These are phyloP conservation scores for Podila clonocystis DNA, from an alignment of 192 early-diverging fungal genomes.

Conservation along the genomic window DNA sequence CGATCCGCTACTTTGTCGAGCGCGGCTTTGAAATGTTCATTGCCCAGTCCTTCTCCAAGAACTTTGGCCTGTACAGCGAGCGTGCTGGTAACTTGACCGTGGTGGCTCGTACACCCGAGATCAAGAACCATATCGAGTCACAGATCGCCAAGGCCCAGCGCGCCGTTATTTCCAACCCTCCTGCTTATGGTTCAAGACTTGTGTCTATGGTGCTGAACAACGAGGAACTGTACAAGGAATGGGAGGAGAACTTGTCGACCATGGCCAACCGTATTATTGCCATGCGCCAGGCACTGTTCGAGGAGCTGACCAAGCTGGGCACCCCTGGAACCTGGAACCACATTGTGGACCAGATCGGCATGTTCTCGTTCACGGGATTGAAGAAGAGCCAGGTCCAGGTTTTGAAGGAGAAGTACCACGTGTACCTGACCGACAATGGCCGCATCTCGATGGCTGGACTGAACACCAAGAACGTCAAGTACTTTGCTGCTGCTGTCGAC, in stretches of 20 bases:
- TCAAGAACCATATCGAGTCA: slow-evolving; percentile 69
- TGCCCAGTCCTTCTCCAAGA: slow-evolving; percentile 96
- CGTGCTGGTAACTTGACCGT: slow-evolving; percentile 88
- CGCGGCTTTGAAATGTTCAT: slow-evolving; percentile 93
- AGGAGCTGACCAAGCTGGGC: slow-evolving; percentile 70
- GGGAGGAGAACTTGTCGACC: slow-evolving; percentile 75
- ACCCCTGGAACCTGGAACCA: slow-evolving; percentile 98
- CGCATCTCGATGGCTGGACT: slow-evolving; percentile 97
- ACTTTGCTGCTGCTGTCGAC: slow-evolving; percentile 92
- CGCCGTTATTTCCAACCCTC: slow-evolving; percentile 90
- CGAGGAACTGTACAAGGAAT: slow-evolving; percentile 81
- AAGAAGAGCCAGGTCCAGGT: slow-evolving; percentile 77
- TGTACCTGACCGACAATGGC: slow-evolving; percentile 96
- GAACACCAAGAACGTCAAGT: slow-evolving; percentile 85
- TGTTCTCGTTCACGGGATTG: slow-evolving; percentile 98
- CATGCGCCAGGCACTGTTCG: slow-evolving; percentile 83
- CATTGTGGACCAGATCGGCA: slow-evolving; percentile 95
- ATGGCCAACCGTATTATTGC: slow-evolving; percentile 93
- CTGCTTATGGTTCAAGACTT: slow-evolving; percentile 90
- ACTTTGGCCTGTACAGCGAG: slow-evolving; percentile 97
- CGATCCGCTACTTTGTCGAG: slow-evolving; percentile 92
- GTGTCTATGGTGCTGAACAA: slow-evolving; percentile 88
- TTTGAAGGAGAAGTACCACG: slow-evolving; percentile 86
- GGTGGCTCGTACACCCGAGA: slow-evolving; percentile 66
- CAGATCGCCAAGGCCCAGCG: slow-evolving; percentile 89